Base-by-base conservation (phyloP, 305 asterid species). In the Andrographis paniculata region DNA sequence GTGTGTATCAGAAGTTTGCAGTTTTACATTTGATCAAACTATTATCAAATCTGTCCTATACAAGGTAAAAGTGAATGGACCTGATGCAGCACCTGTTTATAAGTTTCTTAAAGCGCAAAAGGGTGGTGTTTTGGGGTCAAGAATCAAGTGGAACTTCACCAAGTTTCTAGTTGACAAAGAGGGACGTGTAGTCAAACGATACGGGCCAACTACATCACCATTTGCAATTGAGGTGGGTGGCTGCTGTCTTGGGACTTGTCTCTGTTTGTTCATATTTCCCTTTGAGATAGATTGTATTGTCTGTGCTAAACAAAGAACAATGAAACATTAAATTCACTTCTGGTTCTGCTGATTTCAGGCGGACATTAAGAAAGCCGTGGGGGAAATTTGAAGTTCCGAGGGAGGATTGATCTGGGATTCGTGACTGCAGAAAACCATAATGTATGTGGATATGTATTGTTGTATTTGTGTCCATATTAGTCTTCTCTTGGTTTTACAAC, bases 111-210 rank as follows among this genome's bases (percentile, higher is more conserved):
- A 86, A 72, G 79, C 87, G 49, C 82, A 71, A 58, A 71, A 68
- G 71, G 78, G 83, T 20, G 69, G 88, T 10, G 56, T 59, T 39
- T 74, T 62, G 5, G 94, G 96, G 28, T 82, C 96, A 17, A 61
- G 83, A 60, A 82, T 82, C 69, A 86, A 80, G 56, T 91, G 96
- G 98, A 91, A 86, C 75, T 86, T 91, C 73, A 82, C 96, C 19
- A 85, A 89, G 64, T 89, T 89, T 66, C 58, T 89, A 49, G 87
- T 89, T 17, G 87, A 83, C 77, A 76, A 66, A 70, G 88, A 86
- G 36, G 98, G 98, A 14, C 69, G 48, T 35, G 95, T 77, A 20
- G 68, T 82, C 61, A 23, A 53, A 46, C 94, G 94, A 30, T 85
- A 74, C 61, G 82, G 69, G 61, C 37, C 95, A n/a, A 17, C 80